Conservation (phyloP, 1,139 yeast species). For the Zhuliangozyma blackwelliae region DNA sequence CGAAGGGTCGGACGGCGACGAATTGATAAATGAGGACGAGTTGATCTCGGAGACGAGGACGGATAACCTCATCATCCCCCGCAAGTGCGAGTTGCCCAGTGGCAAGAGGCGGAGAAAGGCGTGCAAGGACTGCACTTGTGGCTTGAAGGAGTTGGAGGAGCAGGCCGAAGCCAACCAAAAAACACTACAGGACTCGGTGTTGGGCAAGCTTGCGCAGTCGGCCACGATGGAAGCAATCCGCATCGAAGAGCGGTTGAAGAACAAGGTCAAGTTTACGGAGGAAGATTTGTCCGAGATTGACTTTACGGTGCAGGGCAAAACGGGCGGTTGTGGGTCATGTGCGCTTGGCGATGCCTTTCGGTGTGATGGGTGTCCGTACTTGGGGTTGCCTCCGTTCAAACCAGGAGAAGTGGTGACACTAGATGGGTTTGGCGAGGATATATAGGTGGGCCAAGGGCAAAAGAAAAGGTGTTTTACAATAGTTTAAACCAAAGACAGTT, state of each 20-base stretch:
- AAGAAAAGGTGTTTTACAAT: too few relatives aligned
- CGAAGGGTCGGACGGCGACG: conserved; percentile 25
- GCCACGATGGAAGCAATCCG: conserved; percentile 52
- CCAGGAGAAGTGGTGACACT: conserved; percentile 78
- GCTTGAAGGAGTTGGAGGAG: conserved; percentile 78
- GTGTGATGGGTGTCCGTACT: conserved; percentile 96
- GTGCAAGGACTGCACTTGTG: conserved; percentile 97
- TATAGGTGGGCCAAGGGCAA: conserved; percentile 16
- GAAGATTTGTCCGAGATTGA: conserved; percentile 84
- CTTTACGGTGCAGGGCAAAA: conserved; percentile 90
- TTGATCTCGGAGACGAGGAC: conserved; percentile 27
- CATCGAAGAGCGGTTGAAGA: conserved; percentile 46
- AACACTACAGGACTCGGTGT: conserved; percentile 39
- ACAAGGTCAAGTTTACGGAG: conserved; percentile 51
- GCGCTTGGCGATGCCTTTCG: conserved; percentile 96
- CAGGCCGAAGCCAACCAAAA: conserved; percentile 47
- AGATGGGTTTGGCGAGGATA: conserved; percentile 50
- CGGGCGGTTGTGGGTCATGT: conserved; percentile 96
- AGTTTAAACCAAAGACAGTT: too few relatives aligned
- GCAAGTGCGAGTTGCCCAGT: conserved; percentile 44
- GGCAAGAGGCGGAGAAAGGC: conserved; percentile 78
- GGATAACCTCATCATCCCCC: conserved; percentile 41
- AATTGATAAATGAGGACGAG: conserved; percentile 40
- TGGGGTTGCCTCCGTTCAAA: conserved; percentile 96
- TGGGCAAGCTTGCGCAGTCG: conserved; percentile 47